phyloP scores from a whole-genome alignment of 176 grass and related monocot genomes.

The Ananas comosus region DNA sequence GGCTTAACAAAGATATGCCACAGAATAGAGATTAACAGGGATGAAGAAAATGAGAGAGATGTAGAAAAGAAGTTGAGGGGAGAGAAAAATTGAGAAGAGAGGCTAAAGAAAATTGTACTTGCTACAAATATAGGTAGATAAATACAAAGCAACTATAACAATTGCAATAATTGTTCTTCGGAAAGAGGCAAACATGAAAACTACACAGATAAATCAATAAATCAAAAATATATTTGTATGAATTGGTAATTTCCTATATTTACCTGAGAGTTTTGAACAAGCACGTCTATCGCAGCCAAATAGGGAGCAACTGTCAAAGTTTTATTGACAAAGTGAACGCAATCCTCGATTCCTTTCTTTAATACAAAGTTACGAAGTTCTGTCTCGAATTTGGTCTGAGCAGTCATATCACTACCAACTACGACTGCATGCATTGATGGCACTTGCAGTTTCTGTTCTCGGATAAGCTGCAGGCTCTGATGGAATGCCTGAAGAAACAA shows the following conservation, averaged over 20 bases:
- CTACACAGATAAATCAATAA: background rate
- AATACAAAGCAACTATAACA: background rate
- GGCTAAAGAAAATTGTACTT: no score
- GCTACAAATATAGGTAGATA: no score
- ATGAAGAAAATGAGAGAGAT: background rate
- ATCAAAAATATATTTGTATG: background rate
- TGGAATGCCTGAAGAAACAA: constrained; percentile 92
- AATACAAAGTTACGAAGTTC: constrained; percentile 67
- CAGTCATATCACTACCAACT: constrained; percentile 93
- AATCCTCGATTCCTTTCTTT: constrained; percentile 64
- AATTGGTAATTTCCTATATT: constrained; percentile 4
- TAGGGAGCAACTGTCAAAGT: constrained; percentile 91
- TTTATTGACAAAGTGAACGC: constrained; percentile 85
- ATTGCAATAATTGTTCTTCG: background rate
- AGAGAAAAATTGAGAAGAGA: background rate
- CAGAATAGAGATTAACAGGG: background rate
- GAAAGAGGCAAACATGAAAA: background rate
- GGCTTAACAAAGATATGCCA: no score
- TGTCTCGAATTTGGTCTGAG: constrained; percentile 85
- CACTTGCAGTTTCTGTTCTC: constrained; percentile 74
- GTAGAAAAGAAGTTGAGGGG: background rate
- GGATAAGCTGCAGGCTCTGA: constrained; percentile 64
- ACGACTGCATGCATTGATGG: constrained; percentile 72
- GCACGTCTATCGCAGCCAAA: constrained; percentile 87
- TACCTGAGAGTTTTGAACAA: constrained; percentile 98